Conservation (phyloP, 148 eudicot species). For the Fagopyrum homotropicum region DNA sequence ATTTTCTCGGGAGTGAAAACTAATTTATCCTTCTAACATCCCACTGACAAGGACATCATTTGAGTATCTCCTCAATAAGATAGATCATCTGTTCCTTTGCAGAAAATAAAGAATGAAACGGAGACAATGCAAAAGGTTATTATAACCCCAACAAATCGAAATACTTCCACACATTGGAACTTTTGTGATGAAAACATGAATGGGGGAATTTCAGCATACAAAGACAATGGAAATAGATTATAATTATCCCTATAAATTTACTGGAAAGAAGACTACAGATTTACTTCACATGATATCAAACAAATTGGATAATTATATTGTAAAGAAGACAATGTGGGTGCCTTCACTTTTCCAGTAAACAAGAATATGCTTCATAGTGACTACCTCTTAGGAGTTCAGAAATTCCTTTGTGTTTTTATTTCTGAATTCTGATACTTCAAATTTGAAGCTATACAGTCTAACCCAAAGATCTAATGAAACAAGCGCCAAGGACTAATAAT, state of each 20-base stretch:
- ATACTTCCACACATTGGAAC: background rate
- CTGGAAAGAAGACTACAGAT: background rate
- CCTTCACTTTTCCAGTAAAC: background rate
- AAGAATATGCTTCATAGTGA: background rate
- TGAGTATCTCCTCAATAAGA: constrained; percentile 1
- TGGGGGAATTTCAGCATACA: background rate
- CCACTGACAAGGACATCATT: background rate
- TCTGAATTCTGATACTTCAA: background rate
- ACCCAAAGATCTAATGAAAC: background rate
- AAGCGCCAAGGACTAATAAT: background rate
- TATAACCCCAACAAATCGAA: background rate
- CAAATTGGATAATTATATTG: background rate
- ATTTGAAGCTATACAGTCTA: background rate
- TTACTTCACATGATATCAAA: background rate
- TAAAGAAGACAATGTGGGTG: background rate
- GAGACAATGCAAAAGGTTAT: background rate
- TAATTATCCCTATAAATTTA: background rate
- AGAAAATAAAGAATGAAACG: background rate
- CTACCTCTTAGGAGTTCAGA: background rate
- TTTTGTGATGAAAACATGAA: background rate
- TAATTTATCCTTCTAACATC: background rate
- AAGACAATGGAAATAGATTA: background rate
- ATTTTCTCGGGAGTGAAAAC: constrained; percentile 1
- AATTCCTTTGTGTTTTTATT: background rate
- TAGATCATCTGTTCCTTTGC: background rate